Conservation (phyloP, 2,329 filamentous ascomycete genomes). For the Neospermospora avenae region DNA sequence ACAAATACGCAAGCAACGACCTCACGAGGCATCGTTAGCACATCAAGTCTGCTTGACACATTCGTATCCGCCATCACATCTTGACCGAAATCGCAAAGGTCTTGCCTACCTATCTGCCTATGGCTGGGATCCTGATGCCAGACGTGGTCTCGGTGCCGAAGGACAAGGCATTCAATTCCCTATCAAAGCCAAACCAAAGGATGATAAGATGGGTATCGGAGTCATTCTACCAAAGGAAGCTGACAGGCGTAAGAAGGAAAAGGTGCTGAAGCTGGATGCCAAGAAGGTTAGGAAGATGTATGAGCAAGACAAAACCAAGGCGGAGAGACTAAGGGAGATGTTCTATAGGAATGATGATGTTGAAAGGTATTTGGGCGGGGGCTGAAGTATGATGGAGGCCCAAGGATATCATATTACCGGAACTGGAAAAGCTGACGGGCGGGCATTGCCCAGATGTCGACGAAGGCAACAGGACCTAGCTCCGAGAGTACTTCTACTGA, state of each 20-base stretch:
- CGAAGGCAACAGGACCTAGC: background rate
- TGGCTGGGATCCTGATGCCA: slow-evolving; percentile 72
- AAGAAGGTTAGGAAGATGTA: slow-evolving; percentile 64
- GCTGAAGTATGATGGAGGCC: slow-evolving; percentile 8
- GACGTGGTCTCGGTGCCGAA: slow-evolving; percentile 66
- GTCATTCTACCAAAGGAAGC: slow-evolving; percentile 40
- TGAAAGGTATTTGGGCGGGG: slow-evolving; percentile 55
- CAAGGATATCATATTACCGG: background rate
- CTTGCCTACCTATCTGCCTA: slow-evolving; percentile 61
- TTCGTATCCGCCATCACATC: slow-evolving; percentile 67
- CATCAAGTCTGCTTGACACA: slow-evolving; percentile 70
- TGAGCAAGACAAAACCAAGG: slow-evolving; percentile 57
- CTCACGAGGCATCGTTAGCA: slow-evolving; percentile 60
- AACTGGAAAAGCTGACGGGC: background rate
- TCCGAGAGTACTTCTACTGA: background rate
- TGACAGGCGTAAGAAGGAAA: slow-evolving; percentile 39
- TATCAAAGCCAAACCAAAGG: slow-evolving; percentile 66
- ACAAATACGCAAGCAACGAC: slow-evolving; percentile 28
- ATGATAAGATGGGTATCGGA: slow-evolving; percentile 73
- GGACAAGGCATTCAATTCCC: slow-evolving; percentile 72
- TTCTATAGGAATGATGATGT: slow-evolving; percentile 76
- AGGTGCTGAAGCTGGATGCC: slow-evolving; percentile 58
- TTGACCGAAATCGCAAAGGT: slow-evolving; percentile 69
- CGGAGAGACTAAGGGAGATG: slow-evolving; percentile 62
- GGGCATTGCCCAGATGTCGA: background rate